A percentile compares a stretch with the other conserved stretches of the same genome.
phyloP scores from a whole-genome alignment of 2,329 filamentous ascomycete genomes.

The Aspergillus fructus region DNA sequence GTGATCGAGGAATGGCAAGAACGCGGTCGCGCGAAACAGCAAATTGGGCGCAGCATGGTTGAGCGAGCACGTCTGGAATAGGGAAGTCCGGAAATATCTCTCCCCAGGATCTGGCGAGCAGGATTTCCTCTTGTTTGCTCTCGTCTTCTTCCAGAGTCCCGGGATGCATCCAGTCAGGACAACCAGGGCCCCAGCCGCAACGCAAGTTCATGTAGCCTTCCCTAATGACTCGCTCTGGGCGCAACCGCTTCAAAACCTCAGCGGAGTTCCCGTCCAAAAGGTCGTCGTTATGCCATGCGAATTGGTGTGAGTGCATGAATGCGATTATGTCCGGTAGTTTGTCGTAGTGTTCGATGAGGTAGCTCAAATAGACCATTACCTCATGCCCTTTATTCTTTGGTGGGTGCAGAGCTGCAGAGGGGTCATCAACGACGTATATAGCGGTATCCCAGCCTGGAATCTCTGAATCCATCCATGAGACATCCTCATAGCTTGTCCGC shows the following conservation, averaged over 20 bases:
- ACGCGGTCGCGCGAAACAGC: slow-evolving; percentile 60
- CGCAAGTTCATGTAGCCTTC: slow-evolving; percentile 62
- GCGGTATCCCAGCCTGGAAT: slow-evolving; percentile 50
- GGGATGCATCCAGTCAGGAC: slow-evolving; percentile 58
- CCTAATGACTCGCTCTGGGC: slow-evolving; percentile 50
- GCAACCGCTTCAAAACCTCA: slow-evolving; percentile 52
- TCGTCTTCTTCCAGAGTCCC: slow-evolving; percentile 39
- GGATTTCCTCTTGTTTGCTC: slow-evolving; percentile 47
- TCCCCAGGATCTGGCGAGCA: slow-evolving; percentile 48
- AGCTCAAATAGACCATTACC: slow-evolving; percentile 62
- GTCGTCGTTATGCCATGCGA: slow-evolving; percentile 61
- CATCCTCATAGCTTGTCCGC: slow-evolving; percentile 52
- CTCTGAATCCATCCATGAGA: slow-evolving; percentile 54
- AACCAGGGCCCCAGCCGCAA: slow-evolving; percentile 59
- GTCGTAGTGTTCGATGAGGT: slow-evolving; percentile 63
- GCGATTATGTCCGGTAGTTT: slow-evolving; percentile 58
- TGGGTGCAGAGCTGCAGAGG: slow-evolving; percentile 49
- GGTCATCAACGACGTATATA: slow-evolving; percentile 56
- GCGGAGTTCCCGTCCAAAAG: slow-evolving; percentile 51
- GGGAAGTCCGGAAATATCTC: slow-evolving; percentile 48
- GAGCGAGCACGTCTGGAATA: slow-evolving; percentile 53
- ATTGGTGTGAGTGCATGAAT: slow-evolving; percentile 60
- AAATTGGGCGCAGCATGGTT: slow-evolving; percentile 66
- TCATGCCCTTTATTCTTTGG: slow-evolving; percentile 63
- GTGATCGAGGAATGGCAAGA: slow-evolving; percentile 50